Evolutionary conservation across 2,329 filamentous ascomycete species (phyloP), one percentile per base, ranked within the genome.

Genomic region (Penicillium sumatraense): DNA sequence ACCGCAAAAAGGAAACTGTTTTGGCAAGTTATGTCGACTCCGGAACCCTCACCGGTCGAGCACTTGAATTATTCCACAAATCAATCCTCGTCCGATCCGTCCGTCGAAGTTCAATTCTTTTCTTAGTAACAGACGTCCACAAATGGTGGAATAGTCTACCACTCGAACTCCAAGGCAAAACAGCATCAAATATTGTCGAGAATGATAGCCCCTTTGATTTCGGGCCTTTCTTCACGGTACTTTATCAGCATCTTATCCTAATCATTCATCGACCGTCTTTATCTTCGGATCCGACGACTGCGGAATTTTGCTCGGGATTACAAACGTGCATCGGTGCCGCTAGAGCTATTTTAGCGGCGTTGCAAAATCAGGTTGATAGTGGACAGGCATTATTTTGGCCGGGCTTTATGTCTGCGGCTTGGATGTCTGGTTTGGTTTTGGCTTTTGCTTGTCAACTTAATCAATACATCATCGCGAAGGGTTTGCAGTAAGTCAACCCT

Each of bases 131-230:
- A 9, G 73, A 75, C 45, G 73, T 76, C 18, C 73, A 76, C 44
- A 76, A 72, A 53, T 76, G 74, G 74, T 77, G 73, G 74, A 76
- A 77, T 52, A 65, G 70, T 31, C 68, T 77, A n/a, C 69, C 73
- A 4, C 51, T 57, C 4, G 59, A 62, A n/a, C 53, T 71, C 3
- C 68, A 70, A 54, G 58, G 60, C n/a, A 60, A 61, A 4, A 41
- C 53, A 33, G 7, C 35, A 14, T 45, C 27, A n/a, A 24, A 10
- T 3, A 36, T 18, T 4, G 24, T 47, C 11, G 52, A 35, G 9
- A 29, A 31, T 3, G 26, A 18, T 2, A 33, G 47, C 3, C 2
- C 40, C 2, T 72, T 70, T 61, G 65, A 72, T 46, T 71, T 72
- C 26, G 66, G 66, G 5, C 72, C 73, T 2, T 75, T 76, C 49